Evolutionary conservation across 495 filamentous ascomycete species (phyloP), one percentile per base, ranked within the genome.

Genomic region (Podospora tetraspora): DNA sequence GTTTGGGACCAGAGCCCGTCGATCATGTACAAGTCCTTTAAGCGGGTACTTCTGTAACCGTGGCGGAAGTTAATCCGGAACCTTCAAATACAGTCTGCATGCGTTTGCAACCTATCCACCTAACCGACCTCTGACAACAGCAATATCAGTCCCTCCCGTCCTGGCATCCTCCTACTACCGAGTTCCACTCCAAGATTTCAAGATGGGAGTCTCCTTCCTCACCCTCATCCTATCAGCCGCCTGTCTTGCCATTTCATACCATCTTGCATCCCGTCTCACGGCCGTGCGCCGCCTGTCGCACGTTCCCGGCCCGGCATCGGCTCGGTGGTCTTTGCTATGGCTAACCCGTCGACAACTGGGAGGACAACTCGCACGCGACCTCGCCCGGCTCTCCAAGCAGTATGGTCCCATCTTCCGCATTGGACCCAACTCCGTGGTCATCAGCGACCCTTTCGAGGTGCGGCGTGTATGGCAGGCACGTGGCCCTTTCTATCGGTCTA

Each of bases 361-460:
- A 10, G 66, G 62, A 8, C 34, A 30, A 25, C 59, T 68, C 16
- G 60, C 65, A 10, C 58, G 68, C 22, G 43, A 63, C 23, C 30
- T 73, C 19, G n/a, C 61, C 12, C 65, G 68, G 4, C 59, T 76
- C 37, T 60, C 29, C 61, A 34, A 61, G 13, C 21, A 63, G 37
- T 70, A 70, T 80, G 19, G 79, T 72, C 6, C 79, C 78, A 16
- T 62, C 11, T 19, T 62, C 27, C 60, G 60, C 29, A 78, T 83
- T 59, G 77, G 72, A 0, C 80, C 77, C 8, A 69, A 77, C 61
- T 72, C 75, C 25, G 76, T 83, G 32, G 65, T 83, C 37, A 80
- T 77, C 10, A 65, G 64, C 30, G 82, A 83, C 69, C 79, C 82
- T 2, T 76, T 77, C 19, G 66, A 82, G 4, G 66, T 83, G 52